These are phyloP conservation scores for Microascus cirrosus DNA, from an alignment of 2,329 filamentous ascomycete genomes.

Conservation along the genomic window DNA sequence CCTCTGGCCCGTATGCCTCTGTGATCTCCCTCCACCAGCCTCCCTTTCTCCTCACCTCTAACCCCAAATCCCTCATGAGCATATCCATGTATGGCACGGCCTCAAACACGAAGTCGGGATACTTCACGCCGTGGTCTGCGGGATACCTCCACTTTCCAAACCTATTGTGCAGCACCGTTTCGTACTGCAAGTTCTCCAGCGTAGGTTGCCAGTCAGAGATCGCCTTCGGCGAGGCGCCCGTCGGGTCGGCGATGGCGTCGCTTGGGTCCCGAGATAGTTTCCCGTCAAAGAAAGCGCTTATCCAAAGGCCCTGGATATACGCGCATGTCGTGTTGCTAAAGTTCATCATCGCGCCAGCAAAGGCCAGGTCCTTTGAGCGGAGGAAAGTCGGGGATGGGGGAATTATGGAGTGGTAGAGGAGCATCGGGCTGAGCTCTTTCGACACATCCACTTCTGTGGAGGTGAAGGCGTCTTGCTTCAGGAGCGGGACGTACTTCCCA, in stretches of 20 bases:
- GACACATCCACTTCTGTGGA: constrained; percentile 16
- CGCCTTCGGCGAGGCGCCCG: neutral
- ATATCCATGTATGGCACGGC: constrained; percentile 62
- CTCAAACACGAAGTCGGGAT: constrained; percentile 68
- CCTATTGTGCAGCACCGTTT: constrained; percentile 53
- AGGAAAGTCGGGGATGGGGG: constrained; percentile 26
- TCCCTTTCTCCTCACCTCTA: constrained; percentile 44
- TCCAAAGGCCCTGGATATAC: constrained; percentile 47
- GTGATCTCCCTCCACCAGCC: constrained; percentile 39
- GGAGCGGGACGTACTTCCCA: constrained; percentile 29
- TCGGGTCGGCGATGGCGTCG: constrained; percentile 9
- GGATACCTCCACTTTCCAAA: constrained; percentile 63
- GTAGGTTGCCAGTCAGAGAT: constrained; percentile 11
- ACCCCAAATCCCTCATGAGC: constrained; percentile 53
- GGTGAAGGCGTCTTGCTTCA: constrained; percentile 20
- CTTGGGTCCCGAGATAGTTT: constrained; percentile 10
- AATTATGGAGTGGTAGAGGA: constrained; percentile 34
- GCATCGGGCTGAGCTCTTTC: constrained; percentile 16
- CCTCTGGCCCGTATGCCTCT: constrained; percentile 45
- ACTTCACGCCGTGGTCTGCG: constrained; percentile 48
- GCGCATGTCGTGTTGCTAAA: constrained; percentile 28
- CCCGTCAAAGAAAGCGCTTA: constrained; percentile 48
- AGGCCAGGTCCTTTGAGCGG: constrained; percentile 24
- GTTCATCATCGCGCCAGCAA: constrained; percentile 31
- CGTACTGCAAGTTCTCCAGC: constrained; percentile 30